These are phyloP conservation scores for Thyridium curvatum DNA, from an alignment of 2,329 filamentous ascomycete genomes.

Conservation along the genomic window DNA sequence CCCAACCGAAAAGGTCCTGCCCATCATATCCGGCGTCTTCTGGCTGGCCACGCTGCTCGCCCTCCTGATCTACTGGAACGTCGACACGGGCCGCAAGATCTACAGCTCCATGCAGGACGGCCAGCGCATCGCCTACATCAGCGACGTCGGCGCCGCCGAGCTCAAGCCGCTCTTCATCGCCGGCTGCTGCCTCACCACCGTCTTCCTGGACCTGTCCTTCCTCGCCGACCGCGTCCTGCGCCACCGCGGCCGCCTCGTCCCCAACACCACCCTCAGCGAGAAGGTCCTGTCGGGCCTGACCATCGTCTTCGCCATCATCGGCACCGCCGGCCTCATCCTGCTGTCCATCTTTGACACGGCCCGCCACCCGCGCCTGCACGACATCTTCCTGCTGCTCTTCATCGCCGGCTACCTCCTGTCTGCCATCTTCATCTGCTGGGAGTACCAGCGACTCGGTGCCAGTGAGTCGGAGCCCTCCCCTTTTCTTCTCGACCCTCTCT, in stretches of 20 bases:
- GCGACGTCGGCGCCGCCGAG: conserved; percentile 52
- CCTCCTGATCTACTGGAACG: conserved; percentile 65
- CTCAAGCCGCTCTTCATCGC: conserved; percentile 76
- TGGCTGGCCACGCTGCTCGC: conserved; percentile 65
- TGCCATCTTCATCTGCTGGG: conserved; percentile 82
- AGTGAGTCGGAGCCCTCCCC: conserved; percentile 34
- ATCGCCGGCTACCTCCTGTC: conserved; percentile 80
- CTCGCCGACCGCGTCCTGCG: conserved; percentile 78
- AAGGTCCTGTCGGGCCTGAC: conserved; percentile 55
- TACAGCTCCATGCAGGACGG: conserved; percentile 53
- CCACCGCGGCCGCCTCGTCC: conserved; percentile 70
- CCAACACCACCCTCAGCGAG: conserved; percentile 59
- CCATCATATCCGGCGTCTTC: conserved; percentile 58
- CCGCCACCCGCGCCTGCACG: conserved; percentile 61
- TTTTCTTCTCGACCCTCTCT: not conserved
- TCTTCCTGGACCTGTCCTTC: conserved; percentile 78
- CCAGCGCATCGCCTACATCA: conserved; percentile 67
- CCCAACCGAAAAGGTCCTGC: conserved; percentile 48
- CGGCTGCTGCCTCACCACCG: conserved; percentile 63
- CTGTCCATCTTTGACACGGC: conserved; percentile 81
- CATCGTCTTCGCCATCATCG: conserved; percentile 64
- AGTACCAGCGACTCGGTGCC: conserved; percentile 80
- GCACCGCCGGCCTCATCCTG: conserved; percentile 74
- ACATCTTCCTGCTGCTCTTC: conserved; percentile 75
- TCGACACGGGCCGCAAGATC: conserved; percentile 43